Evolutionary conservation across 768 basidiomycete genomes (phyloP), one percentile per base, ranked within the genome.

Genomic region (Kwoniella newhampshirensis): DNA sequence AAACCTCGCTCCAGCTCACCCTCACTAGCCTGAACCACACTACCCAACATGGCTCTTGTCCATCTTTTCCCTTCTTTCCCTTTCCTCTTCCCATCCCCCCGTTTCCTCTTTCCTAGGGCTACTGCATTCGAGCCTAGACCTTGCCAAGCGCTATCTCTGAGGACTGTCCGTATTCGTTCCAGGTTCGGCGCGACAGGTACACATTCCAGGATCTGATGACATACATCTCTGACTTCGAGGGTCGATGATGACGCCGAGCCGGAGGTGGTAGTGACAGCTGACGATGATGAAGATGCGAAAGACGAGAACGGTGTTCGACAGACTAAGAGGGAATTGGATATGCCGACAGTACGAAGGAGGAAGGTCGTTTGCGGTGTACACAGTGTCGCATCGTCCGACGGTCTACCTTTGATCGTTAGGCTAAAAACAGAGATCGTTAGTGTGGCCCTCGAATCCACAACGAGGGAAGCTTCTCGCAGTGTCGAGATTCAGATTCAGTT

Each of bases 291-390:
- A 30, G 39, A 23, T 49, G 53, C 11, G 17, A 54, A 15, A 36
- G 52, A 49, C 30, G 54, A 57, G n/a, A 51, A 32, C 11, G 67
- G 68, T 4, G 58, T 25, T 20, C 63, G 63, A 58, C 88, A 80
- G 41, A 97, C 82, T 12, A 92, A 79, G 30, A 93, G 78, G 0
- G 91, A 86, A 75, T 98, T 98, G 17, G 92, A 96, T 44, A 96
- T 79, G 8, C 82, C 81, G n/a, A 98, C 86, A 0, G 91, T 87
- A 53, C 93, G 86, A 25, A 98, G 78, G 1, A 82, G 70, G 71
- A 87, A 99, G 0, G 94, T 98, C 71, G 83, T 85, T 55, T 86
- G 81, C 0, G 80, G 65, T 0, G 92, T 94, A 74, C 94, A 97
- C 8, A 94, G 78, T 0, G 96, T 91, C 0, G 93, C 94, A 66